Evolutionary conservation across 2,329 filamentous ascomycete species (phyloP), one percentile per base, ranked within the genome.

Genomic region (Orbilia javanica): DNA sequence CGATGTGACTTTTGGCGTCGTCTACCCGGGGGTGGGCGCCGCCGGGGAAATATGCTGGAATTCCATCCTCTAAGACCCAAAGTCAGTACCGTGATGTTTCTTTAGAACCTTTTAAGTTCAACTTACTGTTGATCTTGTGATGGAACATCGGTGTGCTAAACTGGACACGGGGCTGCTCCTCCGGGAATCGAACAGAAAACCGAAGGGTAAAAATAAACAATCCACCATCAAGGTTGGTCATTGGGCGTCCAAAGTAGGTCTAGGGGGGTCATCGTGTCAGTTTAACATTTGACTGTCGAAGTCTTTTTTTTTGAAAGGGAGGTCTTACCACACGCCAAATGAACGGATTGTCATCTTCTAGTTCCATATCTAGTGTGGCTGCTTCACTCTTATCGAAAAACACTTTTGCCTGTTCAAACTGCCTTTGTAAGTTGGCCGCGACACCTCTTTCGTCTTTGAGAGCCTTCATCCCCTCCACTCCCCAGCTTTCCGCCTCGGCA

Each of bases 141-240:
- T 98, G 96, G 84, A 95, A 97, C 18, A 98, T 88, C 3, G 89
- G 88, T 0, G 93, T 95, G 82, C 94, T 89, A 80, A 97, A 90
- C 79, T 88, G 90, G 69, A 94, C 91, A 36, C 95, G 90, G 25
- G 95, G 96, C 81, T 97, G 93, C 81, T 96, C 93, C 46, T 93
- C 89, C 0, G 96, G 96, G 82, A 97, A 98, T 4, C 90, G 89
- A 4, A 93, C 91, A 81, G 93, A 97, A 82, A 98, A 91, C 82
- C 87, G 87, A 69, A 98, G 87, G 81, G 88, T 91, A 83, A 97
- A 91, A 78, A 89, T 89, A 85, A 98, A 95, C 78, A 98, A 88
- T 1, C 95, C 94, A 15, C 94, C 95, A 81, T 98, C 95, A 1
- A 98, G 88, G 81, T 97, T 94, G 4, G 94, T 97, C 91, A 96